phyloP scores from a whole-genome alignment of 2,329 filamentous ascomycete species.

The Scedosporium boydii region DNA sequence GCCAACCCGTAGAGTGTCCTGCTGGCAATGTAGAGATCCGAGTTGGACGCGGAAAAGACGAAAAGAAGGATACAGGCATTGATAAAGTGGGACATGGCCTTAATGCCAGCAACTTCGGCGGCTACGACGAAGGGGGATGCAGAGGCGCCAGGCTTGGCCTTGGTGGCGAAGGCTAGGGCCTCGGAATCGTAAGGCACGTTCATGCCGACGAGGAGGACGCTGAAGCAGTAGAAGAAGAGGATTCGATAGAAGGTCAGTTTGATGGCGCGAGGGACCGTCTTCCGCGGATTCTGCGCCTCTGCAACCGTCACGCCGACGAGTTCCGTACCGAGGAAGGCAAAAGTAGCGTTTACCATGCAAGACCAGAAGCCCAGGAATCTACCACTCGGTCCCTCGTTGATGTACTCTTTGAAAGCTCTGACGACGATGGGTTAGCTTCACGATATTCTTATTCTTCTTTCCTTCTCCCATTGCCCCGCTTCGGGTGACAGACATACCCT shows the following conservation, averaged over 20 bases:
- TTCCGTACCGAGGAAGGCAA: slow-evolving; percentile 70
- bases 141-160: slow-evolving; percentile 35
- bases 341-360: slow-evolving; percentile 66
- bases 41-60: slow-evolving; percentile 69
- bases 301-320: slow-evolving; percentile 70
- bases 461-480: too few species aligned
- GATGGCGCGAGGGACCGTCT: slow-evolving; percentile 68
- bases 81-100: slow-evolving; percentile 54
- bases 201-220: slow-evolving; percentile 67
- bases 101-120: slow-evolving; percentile 54
- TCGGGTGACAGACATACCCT: slow-evolving; percentile 24
- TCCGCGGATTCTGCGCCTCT: slow-evolving; percentile 70
- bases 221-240: slow-evolving; percentile 68
- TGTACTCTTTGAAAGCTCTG: slow-evolving; percentile 40
- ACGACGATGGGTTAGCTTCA: not conserved
- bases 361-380: slow-evolving; percentile 58
- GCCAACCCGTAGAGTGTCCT: slow-evolving; percentile 66
- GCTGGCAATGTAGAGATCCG: slow-evolving; percentile 66
- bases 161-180: slow-evolving; percentile 45
- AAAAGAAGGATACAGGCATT: slow-evolving; percentile 69
- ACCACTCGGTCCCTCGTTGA: slow-evolving; percentile 32
- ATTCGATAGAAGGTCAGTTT: slow-evolving; percentile 76
- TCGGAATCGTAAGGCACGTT: slow-evolving; percentile 61
- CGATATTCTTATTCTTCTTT: too few species aligned
- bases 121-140: slow-evolving; percentile 71